phyloP scores from a whole-genome alignment of 2,329 filamentous ascomycete genomes.

The Botrytis elliptica region DNA sequence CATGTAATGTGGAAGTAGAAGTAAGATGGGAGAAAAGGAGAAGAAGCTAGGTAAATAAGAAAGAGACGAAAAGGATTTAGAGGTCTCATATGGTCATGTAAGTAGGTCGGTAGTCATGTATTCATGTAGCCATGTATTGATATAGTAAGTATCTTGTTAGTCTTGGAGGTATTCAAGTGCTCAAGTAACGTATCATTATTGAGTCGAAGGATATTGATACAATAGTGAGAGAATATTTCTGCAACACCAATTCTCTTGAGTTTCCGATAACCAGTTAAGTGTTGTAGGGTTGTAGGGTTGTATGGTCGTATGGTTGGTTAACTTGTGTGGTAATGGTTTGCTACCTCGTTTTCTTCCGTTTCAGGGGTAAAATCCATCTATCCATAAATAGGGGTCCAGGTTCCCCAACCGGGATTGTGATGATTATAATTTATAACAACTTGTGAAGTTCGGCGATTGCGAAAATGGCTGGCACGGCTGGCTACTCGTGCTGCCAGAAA shows the following conservation, averaged over 20 bases:
- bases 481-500: too few relatives aligned
- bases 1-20: background rate
- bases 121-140: background rate
- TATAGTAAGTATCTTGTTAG: background rate
- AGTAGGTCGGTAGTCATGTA: background rate
- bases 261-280: background rate
- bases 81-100: background rate
- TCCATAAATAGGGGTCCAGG: background rate
- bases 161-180: background rate
- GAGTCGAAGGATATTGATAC: background rate
- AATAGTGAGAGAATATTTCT: background rate
- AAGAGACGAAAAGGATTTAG: background rate
- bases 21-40: background rate
- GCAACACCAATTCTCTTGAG: background rate
- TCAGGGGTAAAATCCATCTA: constrained; percentile 13
- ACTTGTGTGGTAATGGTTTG: background rate
- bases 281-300: background rate
- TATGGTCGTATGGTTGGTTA: too few relatives aligned
- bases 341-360: background rate
- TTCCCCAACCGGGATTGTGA: background rate
- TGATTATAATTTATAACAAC: background rate
- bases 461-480: background rate
- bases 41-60: background rate
- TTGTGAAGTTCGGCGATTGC: background rate
- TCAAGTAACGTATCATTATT: background rate